Conservation (phyloP, 179 eudicot genomes). For the Sideroxylon spinosum region DNA sequence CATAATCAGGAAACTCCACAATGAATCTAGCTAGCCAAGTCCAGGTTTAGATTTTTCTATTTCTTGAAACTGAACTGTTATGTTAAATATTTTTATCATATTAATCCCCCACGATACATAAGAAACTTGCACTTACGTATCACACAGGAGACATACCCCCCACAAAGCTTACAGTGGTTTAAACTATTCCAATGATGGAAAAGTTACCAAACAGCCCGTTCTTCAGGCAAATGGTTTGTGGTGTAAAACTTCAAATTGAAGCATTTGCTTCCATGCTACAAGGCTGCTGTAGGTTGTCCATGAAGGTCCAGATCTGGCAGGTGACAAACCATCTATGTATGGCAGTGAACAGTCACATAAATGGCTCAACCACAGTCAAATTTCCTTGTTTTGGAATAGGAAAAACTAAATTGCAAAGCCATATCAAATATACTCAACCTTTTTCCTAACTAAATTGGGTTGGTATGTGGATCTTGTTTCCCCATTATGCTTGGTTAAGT, state of each 20-base stretch:
- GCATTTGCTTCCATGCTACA: not conserved
- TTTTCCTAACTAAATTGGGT: no score
- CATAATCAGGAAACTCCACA: not conserved
- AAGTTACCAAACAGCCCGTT: not conserved
- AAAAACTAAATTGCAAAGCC: not conserved
- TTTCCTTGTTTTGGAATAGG: not conserved
- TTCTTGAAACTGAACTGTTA: not conserved
- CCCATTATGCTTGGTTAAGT: no score
- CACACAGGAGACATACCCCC: not conserved
- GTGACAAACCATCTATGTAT: not conserved
- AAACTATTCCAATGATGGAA: not conserved
- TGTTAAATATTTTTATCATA: not conserved
- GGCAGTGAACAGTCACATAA: not conserved
- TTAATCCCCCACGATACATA: not conserved
- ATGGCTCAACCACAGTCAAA: not conserved
- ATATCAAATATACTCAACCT: not conserved
- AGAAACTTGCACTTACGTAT: no score
- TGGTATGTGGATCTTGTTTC: no score
- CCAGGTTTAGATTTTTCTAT: not conserved
- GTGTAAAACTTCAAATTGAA: not conserved
- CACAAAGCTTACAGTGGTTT: not conserved
- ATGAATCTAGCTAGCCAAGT: not conserved
- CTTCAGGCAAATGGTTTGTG: not conserved
- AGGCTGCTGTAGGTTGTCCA: not conserved
- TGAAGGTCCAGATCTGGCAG: not conserved